These are phyloP conservation scores for Cerrena zonata DNA, from an alignment of 1,284 basidiomycete genomes.

Conservation along the genomic window DNA sequence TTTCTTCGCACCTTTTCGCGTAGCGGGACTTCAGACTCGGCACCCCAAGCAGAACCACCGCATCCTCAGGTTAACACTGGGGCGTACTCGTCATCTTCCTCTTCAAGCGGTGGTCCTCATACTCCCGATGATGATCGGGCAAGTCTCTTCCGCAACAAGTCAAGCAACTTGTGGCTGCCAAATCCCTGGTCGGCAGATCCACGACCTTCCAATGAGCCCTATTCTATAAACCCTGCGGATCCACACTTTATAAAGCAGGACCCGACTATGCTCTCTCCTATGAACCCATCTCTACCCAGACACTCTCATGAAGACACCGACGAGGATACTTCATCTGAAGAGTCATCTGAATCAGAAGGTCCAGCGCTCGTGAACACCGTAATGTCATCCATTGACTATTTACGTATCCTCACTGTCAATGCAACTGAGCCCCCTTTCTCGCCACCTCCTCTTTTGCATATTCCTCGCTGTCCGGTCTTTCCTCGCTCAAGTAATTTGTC, in stretches of 20 bases:
- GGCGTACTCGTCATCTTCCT: slow-evolving; percentile 48
- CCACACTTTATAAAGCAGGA: slow-evolving; percentile 42
- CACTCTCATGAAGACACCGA: slow-evolving; percentile 14
- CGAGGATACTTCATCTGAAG: slow-evolving; percentile 19
- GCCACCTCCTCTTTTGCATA: slow-evolving; percentile 48
- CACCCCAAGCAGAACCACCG: slow-evolving; percentile 5
- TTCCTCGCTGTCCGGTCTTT: slow-evolving; percentile 41
- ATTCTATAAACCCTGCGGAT: too few relatives aligned
- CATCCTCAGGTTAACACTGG: slow-evolving; percentile 17
- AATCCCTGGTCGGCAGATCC: background rate
- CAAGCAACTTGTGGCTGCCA: background rate
- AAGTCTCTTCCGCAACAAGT: slow-evolving; percentile 27
- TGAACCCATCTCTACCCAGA: slow-evolving; percentile 8
- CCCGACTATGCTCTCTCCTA: slow-evolving; percentile 14
- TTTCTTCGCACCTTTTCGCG: slow-evolving; percentile 29
- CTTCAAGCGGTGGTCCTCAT: slow-evolving; percentile 50
- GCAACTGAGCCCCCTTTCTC: slow-evolving; percentile 28
- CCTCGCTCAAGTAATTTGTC: slow-evolving; percentile 57
- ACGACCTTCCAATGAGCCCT: background rate
- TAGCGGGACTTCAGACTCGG: slow-evolving; percentile 14
- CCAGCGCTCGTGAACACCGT: slow-evolving; percentile 12
- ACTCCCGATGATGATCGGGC: slow-evolving; percentile 57
- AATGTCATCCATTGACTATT: slow-evolving; percentile 23
- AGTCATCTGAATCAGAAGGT: slow-evolving; percentile 16
- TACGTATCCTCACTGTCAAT: slow-evolving; percentile 28